Percentiles rank a stretch among this genome's conserved stretches.
phyloP scores from a whole-genome alignment of 495 filamentous ascomycete species.

The Hyaloscypha bicolor region DNA sequence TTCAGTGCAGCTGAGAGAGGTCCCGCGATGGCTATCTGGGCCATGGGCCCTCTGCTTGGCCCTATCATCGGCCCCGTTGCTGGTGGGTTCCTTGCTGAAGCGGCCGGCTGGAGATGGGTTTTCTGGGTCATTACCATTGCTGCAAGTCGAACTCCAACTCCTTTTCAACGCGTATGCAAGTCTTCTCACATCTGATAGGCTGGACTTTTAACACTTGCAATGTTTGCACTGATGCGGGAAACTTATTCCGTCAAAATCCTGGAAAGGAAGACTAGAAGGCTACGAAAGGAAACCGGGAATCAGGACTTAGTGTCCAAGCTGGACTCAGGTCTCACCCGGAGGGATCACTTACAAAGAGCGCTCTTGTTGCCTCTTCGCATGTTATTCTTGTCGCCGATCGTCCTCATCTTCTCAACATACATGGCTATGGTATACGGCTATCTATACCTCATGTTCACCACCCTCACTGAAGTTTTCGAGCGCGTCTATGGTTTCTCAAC shows the following conservation, averaged over 20 bases:
- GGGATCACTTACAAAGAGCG: slow-evolving; percentile 29
- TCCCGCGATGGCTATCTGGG: slow-evolving; percentile 1
- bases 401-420: slow-evolving; percentile 56
- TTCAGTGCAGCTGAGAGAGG: slow-evolving; percentile 9
- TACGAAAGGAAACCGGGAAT: no score
- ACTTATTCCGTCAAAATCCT: no score
- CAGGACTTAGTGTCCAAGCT: neutral
- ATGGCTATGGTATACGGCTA: slow-evolving; percentile 66
- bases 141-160: neutral
- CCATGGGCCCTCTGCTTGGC: slow-evolving; percentile 11
- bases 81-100: slow-evolving; percentile 55
- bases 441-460: slow-evolving; percentile 70
- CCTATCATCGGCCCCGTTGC: slow-evolving; percentile 36
- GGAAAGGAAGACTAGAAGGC: no score
- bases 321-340: slow-evolving; percentile 17
- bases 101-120: slow-evolving; percentile 66
- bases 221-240: no score
- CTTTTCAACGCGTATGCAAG: no score
- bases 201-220: slow-evolving; percentile 36
- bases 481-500: slow-evolving; percentile 59
- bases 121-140: slow-evolving; percentile 58
- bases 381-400: slow-evolving; percentile 58
- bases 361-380: slow-evolving; percentile 51
- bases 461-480: slow-evolving; percentile 63
- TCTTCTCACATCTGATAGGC: slow-evolving; percentile 41